Evolutionary conservation across 305 asterid species (phyloP).

Genomic region (Fraxinus latifolia): DNA sequence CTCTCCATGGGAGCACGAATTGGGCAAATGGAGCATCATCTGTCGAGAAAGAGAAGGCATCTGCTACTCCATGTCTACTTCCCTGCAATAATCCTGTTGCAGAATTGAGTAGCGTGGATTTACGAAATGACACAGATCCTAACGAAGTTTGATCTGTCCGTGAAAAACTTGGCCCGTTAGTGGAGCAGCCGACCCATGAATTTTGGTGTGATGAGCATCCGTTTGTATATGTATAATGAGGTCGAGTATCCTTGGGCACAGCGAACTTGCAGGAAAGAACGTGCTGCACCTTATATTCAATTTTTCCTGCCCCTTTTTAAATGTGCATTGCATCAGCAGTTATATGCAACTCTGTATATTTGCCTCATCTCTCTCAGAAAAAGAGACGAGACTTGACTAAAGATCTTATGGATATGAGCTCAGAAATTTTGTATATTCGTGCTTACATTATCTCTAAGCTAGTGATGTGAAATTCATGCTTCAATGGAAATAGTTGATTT

Average conservation of each 20-base stretch:
- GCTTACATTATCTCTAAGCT: background rate
- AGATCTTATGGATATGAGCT: background rate
- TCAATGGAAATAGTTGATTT: background rate
- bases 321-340: background rate
- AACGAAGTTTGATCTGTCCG: constrained; percentile 23
- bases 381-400: background rate
- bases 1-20: constrained; percentile 27
- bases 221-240: background rate
- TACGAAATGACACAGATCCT: constrained; percentile 22
- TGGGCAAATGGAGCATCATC: constrained; percentile 29
- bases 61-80: constrained; percentile 22
- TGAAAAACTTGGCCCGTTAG: background rate
- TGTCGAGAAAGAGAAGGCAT: constrained; percentile 21
- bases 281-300: background rate
- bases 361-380: background rate
- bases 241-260: background rate
- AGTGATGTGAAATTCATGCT: background rate
- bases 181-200: background rate
- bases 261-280: background rate
- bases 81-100: constrained; percentile 23
- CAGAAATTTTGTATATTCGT: background rate
- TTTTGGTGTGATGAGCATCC: background rate
- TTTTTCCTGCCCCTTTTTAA: background rate
- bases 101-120: constrained; percentile 19
- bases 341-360: background rate